Evolutionary conservation across 2,329 filamentous ascomycete genomes (phyloP).

Genomic region (Talaromyces amestolkiae): DNA sequence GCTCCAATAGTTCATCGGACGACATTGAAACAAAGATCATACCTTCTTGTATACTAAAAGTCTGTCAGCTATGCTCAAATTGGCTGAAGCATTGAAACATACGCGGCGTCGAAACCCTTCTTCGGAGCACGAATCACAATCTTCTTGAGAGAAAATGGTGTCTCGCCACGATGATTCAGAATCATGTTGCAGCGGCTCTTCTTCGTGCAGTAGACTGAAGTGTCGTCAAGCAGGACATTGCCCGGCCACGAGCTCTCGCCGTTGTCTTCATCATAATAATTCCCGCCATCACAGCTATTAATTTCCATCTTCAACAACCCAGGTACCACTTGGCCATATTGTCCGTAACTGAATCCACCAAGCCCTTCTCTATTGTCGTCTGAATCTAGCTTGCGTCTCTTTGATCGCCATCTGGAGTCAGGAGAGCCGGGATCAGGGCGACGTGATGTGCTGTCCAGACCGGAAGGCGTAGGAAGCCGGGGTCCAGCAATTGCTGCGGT

Average conservation of each 20-base stretch:
- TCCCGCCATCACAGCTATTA: slow-evolving; percentile 81
- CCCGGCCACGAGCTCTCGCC: slow-evolving; percentile 63
- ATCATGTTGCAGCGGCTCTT: slow-evolving; percentile 85
- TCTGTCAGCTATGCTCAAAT: background rate
- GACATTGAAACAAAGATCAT: slow-evolving; percentile 90
- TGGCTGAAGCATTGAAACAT: slow-evolving; percentile 44
- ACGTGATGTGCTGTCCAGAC: background rate
- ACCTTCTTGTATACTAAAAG: slow-evolving; percentile 76
- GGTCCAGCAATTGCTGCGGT: background rate
- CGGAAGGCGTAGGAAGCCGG: background rate
- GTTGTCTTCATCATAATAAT: slow-evolving; percentile 59
- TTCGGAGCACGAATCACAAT: slow-evolving; percentile 83
- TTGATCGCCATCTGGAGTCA: slow-evolving; percentile 51
- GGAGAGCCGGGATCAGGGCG: slow-evolving; percentile 23
- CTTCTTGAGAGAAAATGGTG: slow-evolving; percentile 79
- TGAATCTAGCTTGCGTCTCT: slow-evolving; percentile 69
- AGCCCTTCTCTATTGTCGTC: slow-evolving; percentile 52
- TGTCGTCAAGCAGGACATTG: slow-evolving; percentile 80
- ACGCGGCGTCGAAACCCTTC: slow-evolving; percentile 81
- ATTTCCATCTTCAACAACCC: slow-evolving; percentile 83
- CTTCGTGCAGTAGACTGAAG: slow-evolving; percentile 85
- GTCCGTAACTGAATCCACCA: slow-evolving; percentile 73
- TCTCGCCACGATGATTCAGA: slow-evolving; percentile 73
- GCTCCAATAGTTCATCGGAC: slow-evolving; percentile 68
- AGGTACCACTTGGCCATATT: slow-evolving; percentile 80